A percentile compares a stretch with the other conserved stretches of the same genome.
Conservation (phyloP, 1,284 basidiomycete species). For the Pseudozyma flocculosa region DNA sequence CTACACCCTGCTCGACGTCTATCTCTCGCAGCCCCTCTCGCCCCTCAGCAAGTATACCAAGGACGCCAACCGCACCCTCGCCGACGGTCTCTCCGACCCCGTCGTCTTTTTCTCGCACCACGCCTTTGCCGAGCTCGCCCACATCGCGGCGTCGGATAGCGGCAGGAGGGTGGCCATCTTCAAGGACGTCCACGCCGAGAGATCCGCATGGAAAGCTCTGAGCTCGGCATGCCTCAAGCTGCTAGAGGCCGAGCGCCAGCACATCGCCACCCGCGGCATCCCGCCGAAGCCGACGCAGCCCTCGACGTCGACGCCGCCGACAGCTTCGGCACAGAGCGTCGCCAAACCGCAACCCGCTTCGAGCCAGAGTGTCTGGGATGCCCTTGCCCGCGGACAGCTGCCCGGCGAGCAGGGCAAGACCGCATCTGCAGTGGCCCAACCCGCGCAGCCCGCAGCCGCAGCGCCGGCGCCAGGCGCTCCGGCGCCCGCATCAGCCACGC, state of each 20-base stretch:
- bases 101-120: conserved; percentile 40
- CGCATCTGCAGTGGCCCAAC: too few relatives aligned
- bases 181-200: conserved; percentile 32
- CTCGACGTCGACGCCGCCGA: too few relatives aligned
- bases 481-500: too few relatives aligned
- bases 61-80: conserved; percentile 27
- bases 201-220: conserved; percentile 27
- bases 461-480: too few relatives aligned
- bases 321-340: not conserved
- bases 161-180: conserved; percentile 26
- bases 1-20: conserved; percentile 40
- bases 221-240: conserved; percentile 23
- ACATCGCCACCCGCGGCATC: not conserved
- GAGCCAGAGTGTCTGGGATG: not conserved
- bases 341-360: not conserved
- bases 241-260: conserved; percentile 10
- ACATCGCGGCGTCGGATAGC: conserved; percentile 19
- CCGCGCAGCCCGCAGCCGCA: too few relatives aligned
- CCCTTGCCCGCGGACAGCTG: not conserved
- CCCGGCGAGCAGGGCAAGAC: too few relatives aligned
- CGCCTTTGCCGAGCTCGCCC: conserved; percentile 32
- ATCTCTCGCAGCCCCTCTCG: conserved; percentile 40
- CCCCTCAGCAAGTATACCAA: conserved; percentile 19
- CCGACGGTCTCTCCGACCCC: conserved; percentile 37
- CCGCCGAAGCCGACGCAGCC: not conserved